Evolutionary conservation across 805 yeast genomes (phyloP), one percentile per base, ranked within the genome.

Genomic region (Pichia scutulata): DNA sequence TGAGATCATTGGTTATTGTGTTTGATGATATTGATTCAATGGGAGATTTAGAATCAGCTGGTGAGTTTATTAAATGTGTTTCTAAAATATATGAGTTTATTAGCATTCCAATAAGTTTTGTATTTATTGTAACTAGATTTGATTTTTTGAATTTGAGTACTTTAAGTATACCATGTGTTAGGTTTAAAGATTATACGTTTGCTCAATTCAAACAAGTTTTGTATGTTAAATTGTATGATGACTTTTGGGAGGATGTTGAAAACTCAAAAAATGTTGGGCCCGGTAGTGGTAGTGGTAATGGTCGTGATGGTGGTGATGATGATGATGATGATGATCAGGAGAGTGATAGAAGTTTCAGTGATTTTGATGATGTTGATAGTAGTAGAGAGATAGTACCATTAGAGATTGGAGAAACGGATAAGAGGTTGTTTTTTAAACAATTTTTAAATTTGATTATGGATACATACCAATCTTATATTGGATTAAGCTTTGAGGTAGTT

Each of bases 401-500:
- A 4, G 30, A 43, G 3, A 56, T 60, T 12, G 46, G 47, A 8
- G 28, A 39, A 2, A n/a, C 44, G 1, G 59, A 58, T 39, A 50
- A 57, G 41, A 46, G 43, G 12, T 24, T 22, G 1, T 63, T 70
- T 45, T 58, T 60, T 10, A 60, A 57, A 19, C 54, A 53, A 39
- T 78, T 68, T 51, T 62, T 73, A 19, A 71, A 70, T 39, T 59
- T 76, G 25, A 65, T 77, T 19, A 68, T 76, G 18, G 79, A 77
- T 52, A 65, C 76, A 30, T 75, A 67, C 51, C 67, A 60, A 44
- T 67, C 72, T 7, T 75, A 71, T 55, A 64, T 77, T 19, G 81
- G 82, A 0, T 56, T 74, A 0, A 73, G 74, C 53, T 55, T 78
- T 44, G 61, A 61, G 25, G 53, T 74, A 18, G 57, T 75, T 3